Evolutionary conservation across 345 rosid genomes (phyloP).

Genomic region (Brassica carinata): DNA sequence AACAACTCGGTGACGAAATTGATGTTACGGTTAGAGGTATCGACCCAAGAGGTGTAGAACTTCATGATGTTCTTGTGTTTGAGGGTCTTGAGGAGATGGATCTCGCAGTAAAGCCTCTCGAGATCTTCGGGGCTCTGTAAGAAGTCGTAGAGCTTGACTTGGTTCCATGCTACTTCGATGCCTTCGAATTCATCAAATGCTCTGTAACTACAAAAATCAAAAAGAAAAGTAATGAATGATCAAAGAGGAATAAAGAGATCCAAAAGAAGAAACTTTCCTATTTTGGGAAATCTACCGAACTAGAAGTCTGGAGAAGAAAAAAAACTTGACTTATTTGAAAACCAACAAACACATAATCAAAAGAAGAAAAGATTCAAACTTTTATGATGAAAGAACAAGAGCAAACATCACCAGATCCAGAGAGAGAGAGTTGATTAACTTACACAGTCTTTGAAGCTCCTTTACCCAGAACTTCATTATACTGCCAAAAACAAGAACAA

Average conservation of each 20-base stretch:
- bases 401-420: conserved; percentile 31
- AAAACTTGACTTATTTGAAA: too few relatives aligned
- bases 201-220: conserved; percentile 59
- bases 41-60: conserved; percentile 85
- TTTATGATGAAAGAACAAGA: too few relatives aligned
- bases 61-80: conserved; percentile 93
- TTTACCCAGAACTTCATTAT: conserved; percentile 90
- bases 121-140: conserved; percentile 81
- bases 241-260: too few relatives aligned
- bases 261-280: too few relatives aligned
- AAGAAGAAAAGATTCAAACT: too few relatives aligned
- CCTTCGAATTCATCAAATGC: conserved; percentile 96
- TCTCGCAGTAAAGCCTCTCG: conserved; percentile 90
- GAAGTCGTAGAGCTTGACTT: conserved; percentile 75
- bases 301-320: too few relatives aligned
- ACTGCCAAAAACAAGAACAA: conserved; percentile 63
- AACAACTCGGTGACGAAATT: conserved; percentile 93
- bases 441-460: conserved; percentile 99
- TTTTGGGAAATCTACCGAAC: too few relatives aligned
- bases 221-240: neutral
- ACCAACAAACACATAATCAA: too few relatives aligned
- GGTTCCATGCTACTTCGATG: conserved; percentile 99
- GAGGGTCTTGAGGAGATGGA: conserved; percentile 83
- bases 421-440: conserved; percentile 29
- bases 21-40: conserved; percentile 69